Evolutionary conservation across 1,284 basidiomycete species (phyloP).

Genomic region (Ustilago hordei): DNA sequence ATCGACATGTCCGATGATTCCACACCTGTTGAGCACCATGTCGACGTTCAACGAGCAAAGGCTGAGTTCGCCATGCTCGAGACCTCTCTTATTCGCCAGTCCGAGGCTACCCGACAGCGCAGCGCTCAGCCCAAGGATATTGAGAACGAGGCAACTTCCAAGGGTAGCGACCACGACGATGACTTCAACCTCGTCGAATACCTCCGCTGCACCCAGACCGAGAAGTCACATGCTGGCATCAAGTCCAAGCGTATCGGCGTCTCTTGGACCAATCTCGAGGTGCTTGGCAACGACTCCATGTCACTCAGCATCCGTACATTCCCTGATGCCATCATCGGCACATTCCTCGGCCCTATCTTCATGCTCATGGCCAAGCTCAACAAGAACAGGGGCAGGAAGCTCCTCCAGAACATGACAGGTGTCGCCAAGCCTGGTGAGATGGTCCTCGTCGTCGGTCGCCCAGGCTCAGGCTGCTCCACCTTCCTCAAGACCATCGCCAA

Average conservation of each 20-base stretch:
- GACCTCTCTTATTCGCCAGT: slow-evolving; percentile 36
- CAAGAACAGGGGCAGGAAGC: slow-evolving; percentile 23
- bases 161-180: slow-evolving; percentile 59
- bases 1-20: slow-evolving; percentile 21
- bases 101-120: slow-evolving; percentile 17
- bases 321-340: slow-evolving; percentile 68
- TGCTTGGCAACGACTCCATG: slow-evolving; percentile 54
- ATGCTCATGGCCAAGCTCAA: slow-evolving; percentile 46
- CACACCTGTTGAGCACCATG: not conserved
- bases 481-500: slow-evolving; percentile 74
- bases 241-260: slow-evolving; percentile 57
- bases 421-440: slow-evolving; percentile 75
- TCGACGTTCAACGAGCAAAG: slow-evolving; percentile 34
- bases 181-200: slow-evolving; percentile 81
- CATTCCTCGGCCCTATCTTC: slow-evolving; percentile 64
- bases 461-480: slow-evolving; percentile 76
- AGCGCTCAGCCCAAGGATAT: slow-evolving; percentile 19
- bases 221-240: slow-evolving; percentile 71
- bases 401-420: slow-evolving; percentile 53
- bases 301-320: slow-evolving; percentile 56
- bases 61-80: slow-evolving; percentile 32
- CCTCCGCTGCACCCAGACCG: slow-evolving; percentile 76
- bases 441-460: slow-evolving; percentile 74
- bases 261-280: slow-evolving; percentile 54
- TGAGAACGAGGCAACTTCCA: slow-evolving; percentile 15